Conservation (phyloP, 2,329 filamentous ascomycete species). For the Cladosporium phlei region DNA sequence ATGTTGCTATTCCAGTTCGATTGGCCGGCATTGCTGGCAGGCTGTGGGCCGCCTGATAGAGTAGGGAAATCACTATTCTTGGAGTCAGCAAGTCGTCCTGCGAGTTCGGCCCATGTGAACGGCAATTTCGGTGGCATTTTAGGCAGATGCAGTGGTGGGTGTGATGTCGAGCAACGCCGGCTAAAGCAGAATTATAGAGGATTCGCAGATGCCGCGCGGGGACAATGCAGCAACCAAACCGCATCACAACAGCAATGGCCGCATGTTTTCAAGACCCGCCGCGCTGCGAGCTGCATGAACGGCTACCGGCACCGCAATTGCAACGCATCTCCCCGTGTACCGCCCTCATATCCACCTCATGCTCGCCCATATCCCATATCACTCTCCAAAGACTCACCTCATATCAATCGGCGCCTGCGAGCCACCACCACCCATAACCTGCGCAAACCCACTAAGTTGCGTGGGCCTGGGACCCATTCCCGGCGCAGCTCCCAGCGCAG, state of each 20-base stretch:
- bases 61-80: slow-evolving; percentile 57
- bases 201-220: no score
- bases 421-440: slow-evolving; percentile 32
- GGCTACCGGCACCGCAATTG: not conserved
- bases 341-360: not conserved
- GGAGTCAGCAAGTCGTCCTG: slow-evolving; percentile 18
- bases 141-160: no score
- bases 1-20: slow-evolving; percentile 55
- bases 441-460: slow-evolving; percentile 31
- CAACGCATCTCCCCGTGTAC: not conserved
- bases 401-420: slow-evolving; percentile 32
- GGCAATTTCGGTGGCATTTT: not conserved
- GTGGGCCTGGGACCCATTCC: slow-evolving; percentile 22
- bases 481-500: slow-evolving; percentile 7
- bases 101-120: not conserved
- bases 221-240: no score
- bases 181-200: no score
- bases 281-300: not conserved
- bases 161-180: no score
- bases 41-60: slow-evolving; percentile 53
- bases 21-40: slow-evolving; percentile 47
- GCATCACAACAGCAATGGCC: not conserved
- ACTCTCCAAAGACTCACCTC: slow-evolving; percentile 27
- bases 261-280: no score
- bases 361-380: no score